phyloP scores from a whole-genome alignment of 2,329 filamentous ascomycete species.

The Colletotrichum tofieldiae region DNA sequence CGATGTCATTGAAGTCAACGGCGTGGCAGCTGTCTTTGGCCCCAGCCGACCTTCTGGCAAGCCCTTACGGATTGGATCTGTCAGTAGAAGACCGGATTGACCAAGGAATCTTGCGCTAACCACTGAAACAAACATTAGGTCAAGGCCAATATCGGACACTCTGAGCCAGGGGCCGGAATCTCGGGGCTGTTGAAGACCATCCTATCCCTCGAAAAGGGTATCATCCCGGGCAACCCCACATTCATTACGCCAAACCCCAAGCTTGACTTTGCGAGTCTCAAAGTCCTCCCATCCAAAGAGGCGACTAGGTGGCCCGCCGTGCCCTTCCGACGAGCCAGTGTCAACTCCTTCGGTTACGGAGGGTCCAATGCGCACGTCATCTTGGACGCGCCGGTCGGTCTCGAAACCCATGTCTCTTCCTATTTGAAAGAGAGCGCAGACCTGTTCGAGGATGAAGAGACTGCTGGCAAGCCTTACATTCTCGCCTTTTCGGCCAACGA shows the following conservation, averaged over 20 bases:
- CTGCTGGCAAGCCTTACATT: no score
- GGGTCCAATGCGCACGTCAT: constrained; percentile 54
- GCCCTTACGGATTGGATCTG: no score
- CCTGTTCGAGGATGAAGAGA: no score
- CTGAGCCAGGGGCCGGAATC: constrained; percentile 50
- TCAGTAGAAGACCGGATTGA: no score
- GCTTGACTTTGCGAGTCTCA: constrained; percentile 41
- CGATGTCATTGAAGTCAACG: constrained; percentile 49
- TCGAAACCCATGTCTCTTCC: background rate
- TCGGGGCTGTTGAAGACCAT: constrained; percentile 51
- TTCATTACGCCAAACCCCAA: constrained; percentile 55
- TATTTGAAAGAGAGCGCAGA: constrained; percentile 11
- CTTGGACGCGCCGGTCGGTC: no score
- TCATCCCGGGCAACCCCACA: constrained; percentile 48
- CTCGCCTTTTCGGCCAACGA: no score
- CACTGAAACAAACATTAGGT: no score
- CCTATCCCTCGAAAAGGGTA: constrained; percentile 47
- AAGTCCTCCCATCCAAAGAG: background rate
- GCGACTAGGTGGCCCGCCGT: background rate
- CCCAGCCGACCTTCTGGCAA: no score
- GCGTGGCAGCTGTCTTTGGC: no score
- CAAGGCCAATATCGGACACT: constrained; percentile 53
- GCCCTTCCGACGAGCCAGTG: constrained; percentile 45
- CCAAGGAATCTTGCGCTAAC: no score
- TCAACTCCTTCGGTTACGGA: constrained; percentile 56